These are phyloP conservation scores for Xylaria sp. DNA, from an alignment of 2,329 filamentous ascomycete genomes.

Conservation along the genomic window DNA sequence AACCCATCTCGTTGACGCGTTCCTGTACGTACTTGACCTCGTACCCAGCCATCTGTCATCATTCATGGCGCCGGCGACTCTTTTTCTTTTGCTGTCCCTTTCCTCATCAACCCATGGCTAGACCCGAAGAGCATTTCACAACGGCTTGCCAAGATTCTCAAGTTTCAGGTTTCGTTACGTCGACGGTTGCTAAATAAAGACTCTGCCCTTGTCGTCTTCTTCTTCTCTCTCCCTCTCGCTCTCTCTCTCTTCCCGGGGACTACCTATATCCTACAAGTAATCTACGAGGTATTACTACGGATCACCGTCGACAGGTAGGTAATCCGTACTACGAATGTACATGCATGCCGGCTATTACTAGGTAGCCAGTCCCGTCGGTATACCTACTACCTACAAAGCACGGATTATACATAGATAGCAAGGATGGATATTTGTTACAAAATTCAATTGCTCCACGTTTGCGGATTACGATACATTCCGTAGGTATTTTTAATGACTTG, in stretches of 20 bases:
- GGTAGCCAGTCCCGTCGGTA: not conserved
- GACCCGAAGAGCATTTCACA: not conserved
- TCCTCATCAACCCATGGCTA: not conserved
- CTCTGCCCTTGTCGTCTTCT: no score
- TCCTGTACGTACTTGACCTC: not conserved
- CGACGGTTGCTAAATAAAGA: no score
- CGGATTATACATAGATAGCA: conserved; percentile 12
- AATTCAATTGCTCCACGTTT: conserved; percentile 30
- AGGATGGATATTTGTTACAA: conserved; percentile 30
- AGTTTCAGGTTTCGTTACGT: not conserved
- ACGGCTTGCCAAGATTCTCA: not conserved
- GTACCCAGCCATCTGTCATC: not conserved
- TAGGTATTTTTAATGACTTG: conserved; percentile 27
- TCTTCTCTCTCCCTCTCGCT: no score
- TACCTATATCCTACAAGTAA: no score
- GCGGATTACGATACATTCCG: conserved; percentile 16
- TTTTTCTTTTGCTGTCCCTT: not conserved
- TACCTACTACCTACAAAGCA: not conserved
- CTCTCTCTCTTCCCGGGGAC: no score
- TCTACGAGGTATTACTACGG: no score
- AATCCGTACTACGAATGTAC: not conserved
- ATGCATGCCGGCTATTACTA: not conserved
- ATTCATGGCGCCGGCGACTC: not conserved
- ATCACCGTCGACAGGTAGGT: no score
- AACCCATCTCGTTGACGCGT: not conserved